Evolutionary conservation across 768 basidiomycete species (phyloP).

Genomic region (Pluteus cervinus): DNA sequence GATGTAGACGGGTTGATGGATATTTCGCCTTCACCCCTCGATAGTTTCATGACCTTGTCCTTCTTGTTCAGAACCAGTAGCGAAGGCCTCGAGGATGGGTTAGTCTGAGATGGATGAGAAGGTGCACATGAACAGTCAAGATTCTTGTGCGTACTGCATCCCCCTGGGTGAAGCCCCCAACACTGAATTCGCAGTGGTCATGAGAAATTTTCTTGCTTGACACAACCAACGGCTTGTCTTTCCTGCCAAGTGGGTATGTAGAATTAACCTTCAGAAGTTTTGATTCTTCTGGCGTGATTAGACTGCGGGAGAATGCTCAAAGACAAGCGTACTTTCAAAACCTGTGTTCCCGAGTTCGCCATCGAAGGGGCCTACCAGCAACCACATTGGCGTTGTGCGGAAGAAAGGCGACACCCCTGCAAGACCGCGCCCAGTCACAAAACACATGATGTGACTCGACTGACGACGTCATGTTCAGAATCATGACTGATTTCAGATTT

Average conservation of each 20-base stretch:
- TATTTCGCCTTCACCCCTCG: conserved; percentile 27
- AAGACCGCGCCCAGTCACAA: too few relatives aligned
- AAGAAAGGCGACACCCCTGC: background rate
- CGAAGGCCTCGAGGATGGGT: conserved; percentile 42
- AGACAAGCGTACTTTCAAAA: conserved; percentile 35
- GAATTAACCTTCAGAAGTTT: conserved; percentile 62
- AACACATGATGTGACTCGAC: too few relatives aligned
- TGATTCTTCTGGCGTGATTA: conserved; percentile 18
- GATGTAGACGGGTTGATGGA: conserved; percentile 30
- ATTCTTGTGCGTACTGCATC: conserved; percentile 44
- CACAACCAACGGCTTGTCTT: conserved; percentile 43
- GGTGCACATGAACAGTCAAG: conserved; percentile 4
- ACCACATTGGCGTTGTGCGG: conserved; percentile 45
- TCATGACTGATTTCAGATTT: too few relatives aligned
- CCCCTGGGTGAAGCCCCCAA: conserved; percentile 44
- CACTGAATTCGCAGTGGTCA: conserved; percentile 51
- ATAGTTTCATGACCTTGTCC: conserved; percentile 38
- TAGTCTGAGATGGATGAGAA: conserved; percentile 31
- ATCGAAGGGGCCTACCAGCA: conserved; percentile 50
- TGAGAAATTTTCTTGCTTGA: conserved; percentile 61
- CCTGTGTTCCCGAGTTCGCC: conserved; percentile 25
- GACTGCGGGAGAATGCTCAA: too few relatives aligned
- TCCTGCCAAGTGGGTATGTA: conserved; percentile 53
- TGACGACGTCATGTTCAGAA: too few relatives aligned
- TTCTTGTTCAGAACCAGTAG: conserved; percentile 43